Conservation (phyloP, 306 rosid genomes). For the Inga laurina region DNA sequence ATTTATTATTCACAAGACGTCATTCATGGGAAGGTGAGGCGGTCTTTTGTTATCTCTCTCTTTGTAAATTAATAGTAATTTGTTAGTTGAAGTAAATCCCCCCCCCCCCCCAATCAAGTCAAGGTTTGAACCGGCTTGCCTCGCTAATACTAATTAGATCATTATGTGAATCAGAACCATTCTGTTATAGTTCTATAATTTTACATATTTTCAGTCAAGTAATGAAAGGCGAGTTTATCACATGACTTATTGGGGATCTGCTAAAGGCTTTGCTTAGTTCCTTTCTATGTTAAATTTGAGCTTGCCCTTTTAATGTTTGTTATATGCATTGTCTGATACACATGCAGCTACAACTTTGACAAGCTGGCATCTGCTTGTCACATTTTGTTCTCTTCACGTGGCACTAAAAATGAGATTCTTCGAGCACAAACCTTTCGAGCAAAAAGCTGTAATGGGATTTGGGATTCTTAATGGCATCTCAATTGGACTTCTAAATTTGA, state of each 20-base stretch:
- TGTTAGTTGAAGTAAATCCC: neutral
- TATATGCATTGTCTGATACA: constrained; percentile 1
- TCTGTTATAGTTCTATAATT: neutral
- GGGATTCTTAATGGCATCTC: constrained; percentile 66
- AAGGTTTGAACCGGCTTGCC: neutral
- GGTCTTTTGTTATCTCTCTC: neutral
- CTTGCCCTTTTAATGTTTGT: constrained; percentile 14
- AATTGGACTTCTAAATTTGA: constrained; percentile 62
- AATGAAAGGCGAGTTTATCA: constrained; percentile 6
- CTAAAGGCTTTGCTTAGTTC: constrained; percentile 1
- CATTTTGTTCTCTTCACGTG: constrained; percentile 67
- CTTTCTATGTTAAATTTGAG: neutral
- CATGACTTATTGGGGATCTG: neutral
- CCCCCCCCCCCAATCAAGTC: neutral
- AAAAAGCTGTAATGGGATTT: constrained; percentile 62
- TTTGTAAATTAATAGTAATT: neutral
- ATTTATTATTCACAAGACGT: constrained; percentile 3
- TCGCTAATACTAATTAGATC: neutral
- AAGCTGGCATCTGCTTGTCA: constrained; percentile 67
- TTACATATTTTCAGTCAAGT: constrained; percentile 1
- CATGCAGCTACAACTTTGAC: constrained; percentile 63
- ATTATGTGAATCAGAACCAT: neutral
- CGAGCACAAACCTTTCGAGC: constrained; percentile 65
- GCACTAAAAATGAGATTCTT: constrained; percentile 56
- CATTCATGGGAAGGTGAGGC: constrained; percentile 8